Base-by-base conservation (phyloP, 106 monocot genomes). In the Alisma plantagoaquatica region DNA sequence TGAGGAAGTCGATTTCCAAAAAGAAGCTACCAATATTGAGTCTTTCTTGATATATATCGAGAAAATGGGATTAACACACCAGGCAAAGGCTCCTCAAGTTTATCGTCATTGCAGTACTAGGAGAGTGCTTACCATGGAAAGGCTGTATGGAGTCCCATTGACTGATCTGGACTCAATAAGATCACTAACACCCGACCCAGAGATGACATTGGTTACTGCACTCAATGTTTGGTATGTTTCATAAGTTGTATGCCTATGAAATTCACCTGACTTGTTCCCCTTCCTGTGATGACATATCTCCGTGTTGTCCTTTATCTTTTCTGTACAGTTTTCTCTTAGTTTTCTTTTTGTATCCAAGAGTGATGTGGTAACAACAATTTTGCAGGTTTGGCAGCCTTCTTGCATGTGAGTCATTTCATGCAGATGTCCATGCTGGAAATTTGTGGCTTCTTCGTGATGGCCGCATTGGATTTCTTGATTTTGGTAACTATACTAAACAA, bases 391-490 rank as follows among this genome's bases (percentile, higher is more conserved):
- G 93, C 47, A 94, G 93, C 64, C 80, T 94, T 61, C 72, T 94
- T 50, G 70, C 71, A 45, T 87, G 93, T 68, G 87, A 94, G 28
- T 76, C 69, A 27, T 94, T 94, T 70, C 93, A 94, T 83, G 93
- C 87, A 53, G 93, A 94, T 77, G 93, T 94, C 17, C 93, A 94
- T 83, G 93, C 93, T 42, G 93, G 93, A 27, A 94, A 94, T 56
- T 60, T 94, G 22, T 94, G 93, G 93, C 60, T 94, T 65, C 87
- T 94, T 74, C 80, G 67, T 67, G 87, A 94, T 70, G 93, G 93
- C 7, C 80, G 80, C 21, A 75, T 94, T 73, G 93, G 93, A 22
- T 94, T 87, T 66, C 87, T 94, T 75, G 93, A 87, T 75, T 94
- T 94, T 72, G 93, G 93, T 94, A 38, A 38, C 35, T 38, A 7